Evolutionary conservation across 2,329 filamentous ascomycete genomes (phyloP).

Genomic region (Cladosporium sphaerospermum): DNA sequence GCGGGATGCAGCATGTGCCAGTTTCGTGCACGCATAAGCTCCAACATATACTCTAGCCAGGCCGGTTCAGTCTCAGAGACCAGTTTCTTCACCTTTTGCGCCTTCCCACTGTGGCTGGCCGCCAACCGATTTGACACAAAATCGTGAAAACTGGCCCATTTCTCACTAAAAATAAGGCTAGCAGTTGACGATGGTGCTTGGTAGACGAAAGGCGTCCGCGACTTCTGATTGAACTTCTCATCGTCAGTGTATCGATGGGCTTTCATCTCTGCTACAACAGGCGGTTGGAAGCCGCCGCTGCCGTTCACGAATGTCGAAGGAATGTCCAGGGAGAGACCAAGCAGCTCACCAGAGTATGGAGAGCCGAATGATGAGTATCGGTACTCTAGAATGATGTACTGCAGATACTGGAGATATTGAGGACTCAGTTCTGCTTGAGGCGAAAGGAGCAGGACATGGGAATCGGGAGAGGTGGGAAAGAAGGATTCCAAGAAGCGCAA

Average conservation of each 20-base stretch:
- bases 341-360: conserved; percentile 49
- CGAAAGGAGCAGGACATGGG: conserved; percentile 79
- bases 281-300: conserved; percentile 47
- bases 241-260: conserved; percentile 16
- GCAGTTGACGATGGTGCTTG: conserved; percentile 79
- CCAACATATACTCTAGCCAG: conserved; percentile 72
- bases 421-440: conserved; percentile 73
- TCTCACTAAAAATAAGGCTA: conserved; percentile 73
- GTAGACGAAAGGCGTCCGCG: conserved; percentile 65
- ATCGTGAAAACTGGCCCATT: conserved; percentile 79
- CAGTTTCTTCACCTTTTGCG: conserved; percentile 39
- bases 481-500: conserved; percentile 78
- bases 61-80: conserved; percentile 65
- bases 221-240: conserved; percentile 18
- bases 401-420: conserved; percentile 80
- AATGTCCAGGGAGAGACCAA: conserved; percentile 75
- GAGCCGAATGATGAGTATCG: conserved; percentile 55
- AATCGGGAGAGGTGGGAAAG: conserved; percentile 64
- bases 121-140: conserved; percentile 63
- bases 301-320: conserved; percentile 61
- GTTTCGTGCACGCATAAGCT: conserved; percentile 67
- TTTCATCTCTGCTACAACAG: conserved; percentile 34
- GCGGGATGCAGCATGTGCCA: conserved; percentile 78
- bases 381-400: conserved; percentile 71
- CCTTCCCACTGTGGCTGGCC: conserved; percentile 27